Percentiles rank a stretch among this genome's conserved stretches.
Conservation (phyloP, 371 early-diverging fungal species). For the Massospora cicadina region DNA sequence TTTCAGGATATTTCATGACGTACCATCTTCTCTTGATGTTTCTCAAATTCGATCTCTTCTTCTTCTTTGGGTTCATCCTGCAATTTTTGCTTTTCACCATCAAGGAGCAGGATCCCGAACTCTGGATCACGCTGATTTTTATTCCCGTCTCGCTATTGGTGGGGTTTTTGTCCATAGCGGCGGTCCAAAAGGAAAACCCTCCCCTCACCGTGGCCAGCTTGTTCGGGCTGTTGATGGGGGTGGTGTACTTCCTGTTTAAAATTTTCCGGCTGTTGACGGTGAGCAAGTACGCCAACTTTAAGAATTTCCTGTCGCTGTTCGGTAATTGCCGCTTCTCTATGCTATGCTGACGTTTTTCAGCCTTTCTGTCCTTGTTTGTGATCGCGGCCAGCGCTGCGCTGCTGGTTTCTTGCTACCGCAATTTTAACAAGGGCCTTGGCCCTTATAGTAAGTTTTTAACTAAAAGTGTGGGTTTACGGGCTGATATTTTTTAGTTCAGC, state of each 20-base stretch:
- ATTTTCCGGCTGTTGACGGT: constrained; percentile 50
- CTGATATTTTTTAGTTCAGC: not conserved
- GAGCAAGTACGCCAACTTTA: constrained; percentile 28
- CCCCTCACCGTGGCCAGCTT: constrained; percentile 45
- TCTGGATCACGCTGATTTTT: constrained; percentile 52
- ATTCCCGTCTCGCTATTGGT: constrained; percentile 50
- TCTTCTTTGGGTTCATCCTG: constrained; percentile 69
- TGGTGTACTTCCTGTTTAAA: constrained; percentile 75
- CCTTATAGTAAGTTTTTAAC: not conserved
- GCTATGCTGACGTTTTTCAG: not conserved
- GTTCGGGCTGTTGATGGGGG: constrained; percentile 38
- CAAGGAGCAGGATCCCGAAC: constrained; percentile 37
- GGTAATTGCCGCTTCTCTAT: constrained; percentile 23
- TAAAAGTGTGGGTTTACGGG: not conserved
- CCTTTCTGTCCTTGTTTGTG: not conserved
- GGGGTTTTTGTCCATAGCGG: constrained; percentile 52
- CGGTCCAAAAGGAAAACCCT: constrained; percentile 45
- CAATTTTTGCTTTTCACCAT: constrained; percentile 68
- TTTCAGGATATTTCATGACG: constrained; percentile 54
- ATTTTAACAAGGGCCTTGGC: not conserved
- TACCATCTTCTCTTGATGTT: constrained; percentile 77
- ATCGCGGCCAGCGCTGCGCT: not conserved
- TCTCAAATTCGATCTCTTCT: constrained; percentile 75
- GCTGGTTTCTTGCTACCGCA: not conserved
- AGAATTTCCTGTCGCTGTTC: constrained; percentile 70